Percentiles rank a stretch among this genome's conserved stretches.
These are phyloP conservation scores for Testicularia cyperi DNA, from an alignment of 1,284 basidiomycete species.

Conservation along the genomic window DNA sequence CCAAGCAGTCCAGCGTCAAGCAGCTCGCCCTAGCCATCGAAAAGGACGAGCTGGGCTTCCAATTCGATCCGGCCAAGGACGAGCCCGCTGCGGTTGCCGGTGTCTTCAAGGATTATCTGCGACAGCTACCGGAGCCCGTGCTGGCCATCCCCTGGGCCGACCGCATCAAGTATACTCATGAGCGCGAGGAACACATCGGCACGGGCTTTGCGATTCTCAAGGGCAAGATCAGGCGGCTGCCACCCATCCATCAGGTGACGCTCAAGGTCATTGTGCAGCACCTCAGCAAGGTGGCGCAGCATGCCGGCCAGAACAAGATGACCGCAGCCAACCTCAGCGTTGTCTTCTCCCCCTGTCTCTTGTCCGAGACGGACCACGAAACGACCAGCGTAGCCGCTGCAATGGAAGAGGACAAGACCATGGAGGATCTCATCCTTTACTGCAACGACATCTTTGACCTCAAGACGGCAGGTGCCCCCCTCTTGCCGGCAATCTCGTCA, in stretches of 20 bases:
- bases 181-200: slow-evolving; percentile 67
- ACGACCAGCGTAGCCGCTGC: slow-evolving; percentile 51
- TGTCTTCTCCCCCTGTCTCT: slow-evolving; percentile 56
- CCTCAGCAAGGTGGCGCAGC: slow-evolving; percentile 73
- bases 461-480: slow-evolving; percentile 37
- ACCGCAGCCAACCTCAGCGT: slow-evolving; percentile 68
- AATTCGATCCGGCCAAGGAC: slow-evolving; percentile 73
- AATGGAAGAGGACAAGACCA: slow-evolving; percentile 55
- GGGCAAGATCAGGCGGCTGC: slow-evolving; percentile 60
- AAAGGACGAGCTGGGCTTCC: slow-evolving; percentile 80
- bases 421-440: slow-evolving; percentile 54
- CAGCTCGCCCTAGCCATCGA: slow-evolving; percentile 85
- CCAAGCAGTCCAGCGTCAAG: slow-evolving; percentile 80
- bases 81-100: slow-evolving; percentile 88
- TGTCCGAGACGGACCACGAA: slow-evolving; percentile 51
- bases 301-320: slow-evolving; percentile 86
- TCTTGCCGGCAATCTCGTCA: slow-evolving; percentile 30
- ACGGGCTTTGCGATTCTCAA: slow-evolving; percentile 54
- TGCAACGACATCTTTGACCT: slow-evolving; percentile 49
- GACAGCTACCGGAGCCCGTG: slow-evolving; percentile 89
- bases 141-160: slow-evolving; percentile 82
- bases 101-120: slow-evolving; percentile 86
- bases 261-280: slow-evolving; percentile 85
- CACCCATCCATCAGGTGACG: slow-evolving; percentile 83
- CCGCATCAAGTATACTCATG: slow-evolving; percentile 64